These are phyloP conservation scores for Lantana camara DNA, from an alignment of 257 asterid genomes.

Conservation along the genomic window DNA sequence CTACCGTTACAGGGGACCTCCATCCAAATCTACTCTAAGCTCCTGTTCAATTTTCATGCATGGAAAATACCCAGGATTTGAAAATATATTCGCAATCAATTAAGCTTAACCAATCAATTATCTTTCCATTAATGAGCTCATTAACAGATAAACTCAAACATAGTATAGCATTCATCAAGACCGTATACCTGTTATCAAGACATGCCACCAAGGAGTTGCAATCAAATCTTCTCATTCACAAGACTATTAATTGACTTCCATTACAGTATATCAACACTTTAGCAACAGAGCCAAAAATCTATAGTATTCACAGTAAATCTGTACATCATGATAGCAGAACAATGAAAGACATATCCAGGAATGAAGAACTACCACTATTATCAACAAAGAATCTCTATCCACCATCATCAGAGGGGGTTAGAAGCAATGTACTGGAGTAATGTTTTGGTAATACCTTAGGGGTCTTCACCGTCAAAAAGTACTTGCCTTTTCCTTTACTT, in stretches of 20 bases:
- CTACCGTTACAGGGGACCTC: neutral
- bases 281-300: neutral
- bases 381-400: neutral
- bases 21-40: neutral
- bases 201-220: conserved; percentile 5
- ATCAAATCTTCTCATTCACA: neutral
- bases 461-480: conserved; percentile 22
- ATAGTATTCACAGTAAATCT: neutral
- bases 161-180: neutral
- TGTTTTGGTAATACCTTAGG: conserved; percentile 1
- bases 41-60: neutral
- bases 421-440: neutral
- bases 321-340: neutral
- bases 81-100: too few species aligned
- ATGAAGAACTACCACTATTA: neutral
- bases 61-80: neutral
- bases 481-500: conserved; percentile 28
- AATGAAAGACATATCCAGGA: neutral
- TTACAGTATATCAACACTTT: neutral
- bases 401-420: neutral
- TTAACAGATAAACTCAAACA: neutral
- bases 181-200: neutral
- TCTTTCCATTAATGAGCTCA: neutral
- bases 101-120: too few species aligned
- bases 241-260: neutral